Evolutionary conservation across 164 flowering plant genomes (phyloP).

Genomic region (Tinospora cordifolia): DNA sequence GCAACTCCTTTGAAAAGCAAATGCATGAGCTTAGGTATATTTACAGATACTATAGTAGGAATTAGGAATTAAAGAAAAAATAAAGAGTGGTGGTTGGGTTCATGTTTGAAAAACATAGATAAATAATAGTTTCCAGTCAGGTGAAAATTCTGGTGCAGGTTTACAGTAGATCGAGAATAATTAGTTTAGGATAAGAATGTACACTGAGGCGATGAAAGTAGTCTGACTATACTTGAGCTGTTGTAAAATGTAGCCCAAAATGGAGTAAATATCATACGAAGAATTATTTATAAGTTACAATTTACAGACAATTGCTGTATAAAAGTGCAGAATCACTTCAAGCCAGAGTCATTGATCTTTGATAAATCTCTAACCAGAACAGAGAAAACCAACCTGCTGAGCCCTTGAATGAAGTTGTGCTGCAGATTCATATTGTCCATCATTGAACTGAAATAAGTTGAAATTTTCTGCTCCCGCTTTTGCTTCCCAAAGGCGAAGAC

Average conservation of each 20-base stretch:
- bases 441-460: constrained; percentile 70
- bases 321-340: background rate
- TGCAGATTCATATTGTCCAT: constrained; percentile 86
- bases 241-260: background rate
- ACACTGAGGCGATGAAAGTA: background rate
- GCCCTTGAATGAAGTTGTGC: constrained; percentile 78
- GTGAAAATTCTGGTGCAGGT: background rate
- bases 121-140: background rate
- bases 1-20: background rate
- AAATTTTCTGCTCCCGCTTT: constrained; percentile 77
- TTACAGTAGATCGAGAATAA: background rate
- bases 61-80: too few species aligned
- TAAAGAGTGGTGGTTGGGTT: background rate
- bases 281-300: background rate
- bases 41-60: background rate
- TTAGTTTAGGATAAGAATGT: background rate
- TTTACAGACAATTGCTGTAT: background rate
- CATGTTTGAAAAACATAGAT: background rate
- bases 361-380: background rate
- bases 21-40: background rate
- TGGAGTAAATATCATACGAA: background rate
- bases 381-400: constrained; percentile 52
- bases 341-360: background rate
- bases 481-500: constrained; percentile 99
- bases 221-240: background rate